A percentile compares a stretch with the other conserved stretches of the same genome.
phyloP scores from a whole-genome alignment of 2,329 filamentous ascomycete species.

The Beauveria asiatica region DNA sequence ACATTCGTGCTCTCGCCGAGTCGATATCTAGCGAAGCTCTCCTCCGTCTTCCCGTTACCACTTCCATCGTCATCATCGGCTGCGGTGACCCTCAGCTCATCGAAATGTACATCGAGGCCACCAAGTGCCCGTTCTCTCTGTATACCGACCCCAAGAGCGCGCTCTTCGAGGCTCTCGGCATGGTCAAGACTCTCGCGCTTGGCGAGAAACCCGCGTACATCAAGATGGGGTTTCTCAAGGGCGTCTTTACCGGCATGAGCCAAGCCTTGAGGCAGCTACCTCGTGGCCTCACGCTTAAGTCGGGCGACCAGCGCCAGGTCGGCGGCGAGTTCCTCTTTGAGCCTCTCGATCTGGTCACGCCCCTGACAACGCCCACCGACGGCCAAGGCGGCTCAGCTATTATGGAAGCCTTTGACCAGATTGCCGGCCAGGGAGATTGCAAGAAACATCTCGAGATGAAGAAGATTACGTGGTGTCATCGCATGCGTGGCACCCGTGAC shows the following conservation, averaged over 20 bases:
- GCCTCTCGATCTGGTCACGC: conserved; percentile 35
- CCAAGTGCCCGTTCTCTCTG: conserved; percentile 61
- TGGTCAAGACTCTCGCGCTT: conserved; percentile 55
- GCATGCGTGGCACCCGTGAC: conserved; percentile 72
- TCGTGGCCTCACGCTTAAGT: conserved; percentile 50
- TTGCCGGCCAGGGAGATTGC: conserved; percentile 11
- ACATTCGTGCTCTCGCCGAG: conserved; percentile 53
- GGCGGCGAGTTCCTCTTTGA: conserved; percentile 77
- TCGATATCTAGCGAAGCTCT: conserved; percentile 46
- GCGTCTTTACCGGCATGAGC: conserved; percentile 41
- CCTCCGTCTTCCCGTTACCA: conserved; percentile 43
- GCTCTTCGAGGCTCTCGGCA: conserved; percentile 59
- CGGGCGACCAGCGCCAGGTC: conserved; percentile 59
- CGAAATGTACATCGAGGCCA: conserved; percentile 53
- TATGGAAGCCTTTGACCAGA: conserved; percentile 13
- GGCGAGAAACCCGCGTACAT: conserved; percentile 58
- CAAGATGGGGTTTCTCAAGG: conserved; percentile 43
- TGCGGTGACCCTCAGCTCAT: conserved; percentile 64
- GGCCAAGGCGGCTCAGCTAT: conserved; percentile 19
- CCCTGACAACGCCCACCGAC: conserved; percentile 34
- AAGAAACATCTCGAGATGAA: conserved; percentile 40
- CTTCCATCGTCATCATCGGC: conserved; percentile 61
- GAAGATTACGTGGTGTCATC: conserved; percentile 67
- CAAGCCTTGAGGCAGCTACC: conserved; percentile 53
- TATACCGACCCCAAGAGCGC: conserved; percentile 65